Base-by-base conservation (phyloP, 768 basidiomycete species). In the Russula virescens region DNA sequence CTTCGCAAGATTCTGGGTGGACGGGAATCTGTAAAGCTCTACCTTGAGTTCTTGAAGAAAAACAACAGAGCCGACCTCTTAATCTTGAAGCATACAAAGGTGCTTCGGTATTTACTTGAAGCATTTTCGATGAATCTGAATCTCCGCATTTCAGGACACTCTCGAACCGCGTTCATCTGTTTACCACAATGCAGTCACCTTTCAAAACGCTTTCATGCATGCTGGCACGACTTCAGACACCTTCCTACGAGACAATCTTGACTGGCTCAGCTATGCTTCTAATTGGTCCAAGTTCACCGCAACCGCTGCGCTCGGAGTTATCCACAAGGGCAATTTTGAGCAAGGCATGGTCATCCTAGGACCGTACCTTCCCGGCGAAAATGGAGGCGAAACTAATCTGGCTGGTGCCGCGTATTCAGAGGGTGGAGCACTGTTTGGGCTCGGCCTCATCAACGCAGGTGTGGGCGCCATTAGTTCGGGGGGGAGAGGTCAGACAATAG, bases 211-310 rank as follows among this genome's bases (percentile, higher is more conserved):
- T 1, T 98, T 95, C 73, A 95, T 96, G 86, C 88, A 97, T 71
- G 87, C 96, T n/a, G 97, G 97, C 51, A 99, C 97, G 3, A 94
- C 94, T 0, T 95, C 94, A 1, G 97, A 99, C 70, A 72, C 82
- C 26, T 99, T 98, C 77, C 79, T 99, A 21, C 86, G 94, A 14
- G 92, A 98, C 56, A 98, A 98, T 73, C 82, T 99, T 38, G 96
- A 98, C 71, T 99, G 95, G 94, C 83, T 99, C 5, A 91, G 85
- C 11, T 82, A 92, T 57, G 97, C 97, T 3, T 88, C 88, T 28
- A 98, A 99, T 72, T 99, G 97, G 97, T 91, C 94, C 31, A 99
- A 98, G 71, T 99, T 98, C 76, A 92, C 94, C 4, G 93, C 97
- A 7, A 98, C 97, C 14, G 94, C 97, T 21, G 94, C 91, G 10